Conservation (phyloP, 2,329 filamentous ascomycete genomes). For the Gremmenia infestans region DNA sequence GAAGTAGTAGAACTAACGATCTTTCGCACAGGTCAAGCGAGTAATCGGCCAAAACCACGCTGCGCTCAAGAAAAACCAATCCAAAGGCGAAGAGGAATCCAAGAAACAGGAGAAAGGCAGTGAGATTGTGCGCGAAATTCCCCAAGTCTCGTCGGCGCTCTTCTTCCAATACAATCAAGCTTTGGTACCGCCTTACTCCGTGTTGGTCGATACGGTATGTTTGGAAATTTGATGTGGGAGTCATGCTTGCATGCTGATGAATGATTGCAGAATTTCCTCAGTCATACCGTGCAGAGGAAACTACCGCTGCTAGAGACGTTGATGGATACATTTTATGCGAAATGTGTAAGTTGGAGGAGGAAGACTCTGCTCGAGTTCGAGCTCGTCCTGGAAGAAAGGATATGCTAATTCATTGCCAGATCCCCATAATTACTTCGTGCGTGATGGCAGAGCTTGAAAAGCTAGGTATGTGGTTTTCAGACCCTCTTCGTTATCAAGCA, state of each 20-base stretch:
- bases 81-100: constrained; percentile 58
- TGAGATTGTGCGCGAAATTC: constrained; percentile 70
- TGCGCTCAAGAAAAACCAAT: constrained; percentile 74
- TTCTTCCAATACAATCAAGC: constrained; percentile 89
- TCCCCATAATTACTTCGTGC: constrained; percentile 79
- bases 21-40: constrained; percentile 56
- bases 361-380: too few relatives aligned
- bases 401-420: constrained; percentile 29
- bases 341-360: constrained; percentile 44
- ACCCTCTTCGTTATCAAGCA: too few relatives aligned
- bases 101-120: constrained; percentile 48
- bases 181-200: constrained; percentile 73
- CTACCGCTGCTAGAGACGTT: constrained; percentile 80
- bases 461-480: constrained; percentile 42
- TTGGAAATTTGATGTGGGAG: too few relatives aligned
- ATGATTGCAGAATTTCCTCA: constrained; percentile 70
- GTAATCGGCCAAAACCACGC: constrained; percentile 78
- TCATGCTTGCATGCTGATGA: too few relatives aligned
- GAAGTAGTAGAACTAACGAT: constrained; percentile 18
- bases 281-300: constrained; percentile 86
- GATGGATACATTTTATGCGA: constrained; percentile 92
- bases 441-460: constrained; percentile 85
- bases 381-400: too few relatives aligned
- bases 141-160: constrained; percentile 75
- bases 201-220: constrained; percentile 55